phyloP scores from a whole-genome alignment of 495 filamentous ascomycete species.

The Aspergillus funiculosus region DNA sequence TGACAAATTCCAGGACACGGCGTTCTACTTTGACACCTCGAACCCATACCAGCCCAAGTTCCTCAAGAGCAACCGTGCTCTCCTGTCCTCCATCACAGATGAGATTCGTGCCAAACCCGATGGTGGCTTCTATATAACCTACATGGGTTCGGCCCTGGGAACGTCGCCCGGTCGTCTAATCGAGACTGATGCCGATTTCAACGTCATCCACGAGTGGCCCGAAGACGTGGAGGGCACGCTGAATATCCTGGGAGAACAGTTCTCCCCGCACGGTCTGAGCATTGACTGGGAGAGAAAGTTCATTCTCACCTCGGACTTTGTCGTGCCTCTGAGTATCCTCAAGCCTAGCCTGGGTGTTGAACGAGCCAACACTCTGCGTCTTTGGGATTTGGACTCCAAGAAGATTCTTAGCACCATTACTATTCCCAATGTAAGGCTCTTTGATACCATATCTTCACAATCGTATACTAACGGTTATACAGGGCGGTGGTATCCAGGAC shows the following conservation, averaged over 20 bases:
- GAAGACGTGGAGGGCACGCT: slow-evolving; percentile 45
- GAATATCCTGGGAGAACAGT: slow-evolving; percentile 54
- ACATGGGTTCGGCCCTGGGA: slow-evolving; percentile 51
- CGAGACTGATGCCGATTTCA: slow-evolving; percentile 53
- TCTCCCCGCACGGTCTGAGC: slow-evolving; percentile 54
- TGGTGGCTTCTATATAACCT: slow-evolving; percentile 59
- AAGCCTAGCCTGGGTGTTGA: slow-evolving; percentile 52
- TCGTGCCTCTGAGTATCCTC: slow-evolving; percentile 53
- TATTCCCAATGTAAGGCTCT: slow-evolving; percentile 48
- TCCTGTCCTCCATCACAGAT: slow-evolving; percentile 54
- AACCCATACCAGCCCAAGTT: slow-evolving; percentile 55
- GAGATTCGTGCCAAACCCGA: slow-evolving; percentile 62
- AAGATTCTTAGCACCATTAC: slow-evolving; percentile 56
- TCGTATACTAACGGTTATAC: neutral
- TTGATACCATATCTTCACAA: neutral
- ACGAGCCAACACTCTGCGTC: slow-evolving; percentile 50
- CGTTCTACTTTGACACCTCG: slow-evolving; percentile 56
- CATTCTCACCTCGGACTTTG: slow-evolving; percentile 57
- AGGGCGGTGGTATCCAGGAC: slow-evolving; percentile 58
- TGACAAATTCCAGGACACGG: slow-evolving; percentile 45
- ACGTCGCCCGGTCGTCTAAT: slow-evolving; percentile 55
- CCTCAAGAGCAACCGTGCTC: slow-evolving; percentile 51
- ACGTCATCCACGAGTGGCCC: slow-evolving; percentile 58
- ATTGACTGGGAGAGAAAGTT: slow-evolving; percentile 54
- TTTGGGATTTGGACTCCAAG: slow-evolving; percentile 49